Conservation (phyloP, 441 rosid species). For the Jatropha podagrica region DNA sequence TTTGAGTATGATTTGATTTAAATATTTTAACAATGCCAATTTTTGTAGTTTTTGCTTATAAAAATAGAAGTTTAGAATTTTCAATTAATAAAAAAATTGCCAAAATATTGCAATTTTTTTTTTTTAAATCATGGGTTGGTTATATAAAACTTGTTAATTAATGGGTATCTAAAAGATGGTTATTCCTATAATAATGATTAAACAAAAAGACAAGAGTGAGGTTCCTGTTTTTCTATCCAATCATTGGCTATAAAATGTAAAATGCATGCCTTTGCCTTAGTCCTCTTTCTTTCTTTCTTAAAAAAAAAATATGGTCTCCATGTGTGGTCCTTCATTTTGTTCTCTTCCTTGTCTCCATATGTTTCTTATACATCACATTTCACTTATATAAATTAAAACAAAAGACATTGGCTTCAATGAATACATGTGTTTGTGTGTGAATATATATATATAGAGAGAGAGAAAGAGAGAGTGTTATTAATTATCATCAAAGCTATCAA, state of each 20-base stretch:
- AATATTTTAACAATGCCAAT: too few relatives aligned
- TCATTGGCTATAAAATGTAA: conserved; percentile 26
- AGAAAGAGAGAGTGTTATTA: not conserved
- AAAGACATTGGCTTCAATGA: not conserved
- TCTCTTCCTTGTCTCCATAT: conserved; percentile 19
- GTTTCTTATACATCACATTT: conserved; percentile 12
- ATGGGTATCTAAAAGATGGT: conserved; percentile 42
- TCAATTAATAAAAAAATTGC: too few relatives aligned
- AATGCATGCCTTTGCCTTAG: conserved; percentile 24
- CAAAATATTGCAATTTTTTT: too few relatives aligned
- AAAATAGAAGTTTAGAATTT: too few relatives aligned
- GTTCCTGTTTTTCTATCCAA: conserved; percentile 29
- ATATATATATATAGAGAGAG: not conserved
- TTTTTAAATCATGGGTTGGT: too few relatives aligned
- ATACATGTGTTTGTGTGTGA: too few relatives aligned
- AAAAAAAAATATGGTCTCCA: not conserved
- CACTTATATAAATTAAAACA: not conserved
- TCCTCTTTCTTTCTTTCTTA: not conserved
- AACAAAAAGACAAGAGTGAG: conserved; percentile 42
- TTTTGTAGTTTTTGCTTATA: too few relatives aligned
- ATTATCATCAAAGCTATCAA: not conserved
- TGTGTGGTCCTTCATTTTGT: conserved; percentile 25
- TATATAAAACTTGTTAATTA: not conserved
- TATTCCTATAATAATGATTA: conserved; percentile 38
- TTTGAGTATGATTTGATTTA: too few relatives aligned